Evolutionary conservation across 176 grass and related monocot species (phyloP), one percentile per base, ranked within the genome.

Genomic region (Musa troglodytarum): DNA sequence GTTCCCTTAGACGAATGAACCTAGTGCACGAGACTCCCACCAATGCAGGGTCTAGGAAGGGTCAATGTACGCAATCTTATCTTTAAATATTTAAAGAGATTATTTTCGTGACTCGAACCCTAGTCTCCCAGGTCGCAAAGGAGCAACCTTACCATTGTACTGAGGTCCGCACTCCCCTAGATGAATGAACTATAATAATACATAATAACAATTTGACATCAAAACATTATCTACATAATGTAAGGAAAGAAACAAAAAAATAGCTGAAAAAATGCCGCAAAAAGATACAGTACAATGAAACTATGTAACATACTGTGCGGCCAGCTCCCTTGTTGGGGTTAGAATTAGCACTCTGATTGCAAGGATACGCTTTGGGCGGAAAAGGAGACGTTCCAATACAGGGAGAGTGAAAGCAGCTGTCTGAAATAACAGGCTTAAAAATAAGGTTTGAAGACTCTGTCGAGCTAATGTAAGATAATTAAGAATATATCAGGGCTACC

Each of bases 331-430:
- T 49, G 88, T 88, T 80, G 95, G 95, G 81, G 95, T 98, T 53
- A 98, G 90, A 81, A 98, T 98, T 78, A 93, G 84, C 78, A 98
- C 95, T 87, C 95, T 89, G 52, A 93, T 98, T 80, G 95, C 95
- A 84, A 82, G 86, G 50, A 93, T 58, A 52, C 94, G 88, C 77
- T 98, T 98, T 0, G 90, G 90, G 21, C 90, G 88, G 71, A 93
- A 98, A 85, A 93, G 94, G 67, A 98, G 86, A 55, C 90, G 88
- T 34, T 98, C 94, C 75, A 98, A 77, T 79, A 92, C 90, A 76
- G 90, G 94, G 49, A 98, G 78, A 62, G 84, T 81, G 76, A 98
- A 93, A 20, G 94, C 86, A 83, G 94, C 94, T 78, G 94, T 98
- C 94, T 96, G 74, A 86, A 81, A 69, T 76, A 80, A 73, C 68